These are phyloP conservation scores for Podaxis carcinomalis DNA, from an alignment of 768 basidiomycete species.

Conservation along the genomic window DNA sequence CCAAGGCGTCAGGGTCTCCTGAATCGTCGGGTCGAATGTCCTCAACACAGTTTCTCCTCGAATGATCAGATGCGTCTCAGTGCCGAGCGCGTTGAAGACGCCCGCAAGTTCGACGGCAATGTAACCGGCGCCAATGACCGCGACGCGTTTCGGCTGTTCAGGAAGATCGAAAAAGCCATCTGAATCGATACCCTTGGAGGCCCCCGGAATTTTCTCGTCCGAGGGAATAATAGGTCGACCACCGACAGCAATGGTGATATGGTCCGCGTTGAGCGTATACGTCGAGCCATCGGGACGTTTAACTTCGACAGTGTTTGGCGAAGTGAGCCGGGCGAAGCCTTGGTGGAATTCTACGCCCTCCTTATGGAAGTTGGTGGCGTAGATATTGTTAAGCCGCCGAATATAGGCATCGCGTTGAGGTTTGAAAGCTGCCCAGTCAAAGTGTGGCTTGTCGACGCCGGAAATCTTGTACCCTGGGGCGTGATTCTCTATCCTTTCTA, in stretches of 20 bases:
- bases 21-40: slow-evolving; percentile 86
- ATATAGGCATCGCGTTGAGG: slow-evolving; percentile 96
- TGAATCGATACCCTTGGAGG: slow-evolving; percentile 84
- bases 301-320: slow-evolving; percentile 69
- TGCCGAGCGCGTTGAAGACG: slow-evolving; percentile 84
- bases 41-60: slow-evolving; percentile 87
- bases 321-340: slow-evolving; percentile 72
- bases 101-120: slow-evolving; percentile 98
- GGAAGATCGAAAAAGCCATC: slow-evolving; percentile 96
- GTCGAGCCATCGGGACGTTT: slow-evolving; percentile 60
- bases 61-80: slow-evolving; percentile 90
- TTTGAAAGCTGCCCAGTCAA: slow-evolving; percentile 91
- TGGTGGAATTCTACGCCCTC: slow-evolving; percentile 86
- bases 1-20: slow-evolving; percentile 81
- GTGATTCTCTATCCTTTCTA: slow-evolving; percentile 79
- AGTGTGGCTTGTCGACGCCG: slow-evolving; percentile 54
- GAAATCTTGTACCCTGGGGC: slow-evolving; percentile 68
- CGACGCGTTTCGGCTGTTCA: slow-evolving; percentile 89
- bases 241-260: slow-evolving; percentile 83
- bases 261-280: slow-evolving; percentile 72
- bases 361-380: slow-evolving; percentile 82
- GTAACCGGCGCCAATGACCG: slow-evolving; percentile 94
- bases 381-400: slow-evolving; percentile 82
- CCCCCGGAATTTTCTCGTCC: slow-evolving; percentile 82
- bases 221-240: slow-evolving; percentile 78